These are phyloP conservation scores for Haematococcus sp. DNA, from an alignment of 139 green algal species.

Conservation along the genomic window DNA sequence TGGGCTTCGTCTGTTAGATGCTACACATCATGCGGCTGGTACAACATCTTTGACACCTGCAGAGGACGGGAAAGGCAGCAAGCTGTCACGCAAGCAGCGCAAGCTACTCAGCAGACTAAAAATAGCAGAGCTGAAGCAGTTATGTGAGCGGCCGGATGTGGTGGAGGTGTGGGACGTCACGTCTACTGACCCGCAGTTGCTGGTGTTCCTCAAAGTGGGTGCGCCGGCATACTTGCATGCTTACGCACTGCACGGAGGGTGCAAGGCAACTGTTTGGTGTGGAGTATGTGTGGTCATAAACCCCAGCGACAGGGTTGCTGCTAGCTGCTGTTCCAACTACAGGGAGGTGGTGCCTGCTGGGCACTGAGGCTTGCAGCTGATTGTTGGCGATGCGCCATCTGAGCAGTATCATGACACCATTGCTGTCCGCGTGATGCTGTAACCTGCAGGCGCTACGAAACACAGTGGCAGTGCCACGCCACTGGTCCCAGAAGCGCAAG, in stretches of 20 bases:
- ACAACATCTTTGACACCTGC: no score
- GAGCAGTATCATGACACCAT: background rate
- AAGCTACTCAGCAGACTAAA: slow-evolving; percentile 76
- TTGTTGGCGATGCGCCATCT: no score
- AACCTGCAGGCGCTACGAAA: slow-evolving; percentile 66
- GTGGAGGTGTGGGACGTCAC: slow-evolving; percentile 98
- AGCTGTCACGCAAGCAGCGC: slow-evolving; percentile 77
- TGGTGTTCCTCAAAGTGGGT: slow-evolving; percentile 92
- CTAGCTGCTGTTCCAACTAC: no score
- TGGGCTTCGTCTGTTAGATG: no score
- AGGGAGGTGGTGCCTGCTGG: no score
- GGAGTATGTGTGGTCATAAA: background rate
- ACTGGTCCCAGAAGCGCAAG: slow-evolving; percentile 98
- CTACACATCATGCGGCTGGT: no score
- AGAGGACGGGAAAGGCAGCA: slow-evolving; percentile 21
- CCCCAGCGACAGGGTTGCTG: background rate
- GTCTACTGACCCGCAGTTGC: slow-evolving; percentile 81
- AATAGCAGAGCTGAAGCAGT: slow-evolving; percentile 91
- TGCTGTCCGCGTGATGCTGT: background rate
- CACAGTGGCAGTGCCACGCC: slow-evolving; percentile 88
- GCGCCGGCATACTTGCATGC: background rate
- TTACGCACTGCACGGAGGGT: background rate
- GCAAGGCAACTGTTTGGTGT: background rate
- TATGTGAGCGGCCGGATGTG: slow-evolving; percentile 84
- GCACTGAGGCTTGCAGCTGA: no score